Base-by-base conservation (phyloP, 306 rosid species). In the Cucumis cinereus region DNA sequence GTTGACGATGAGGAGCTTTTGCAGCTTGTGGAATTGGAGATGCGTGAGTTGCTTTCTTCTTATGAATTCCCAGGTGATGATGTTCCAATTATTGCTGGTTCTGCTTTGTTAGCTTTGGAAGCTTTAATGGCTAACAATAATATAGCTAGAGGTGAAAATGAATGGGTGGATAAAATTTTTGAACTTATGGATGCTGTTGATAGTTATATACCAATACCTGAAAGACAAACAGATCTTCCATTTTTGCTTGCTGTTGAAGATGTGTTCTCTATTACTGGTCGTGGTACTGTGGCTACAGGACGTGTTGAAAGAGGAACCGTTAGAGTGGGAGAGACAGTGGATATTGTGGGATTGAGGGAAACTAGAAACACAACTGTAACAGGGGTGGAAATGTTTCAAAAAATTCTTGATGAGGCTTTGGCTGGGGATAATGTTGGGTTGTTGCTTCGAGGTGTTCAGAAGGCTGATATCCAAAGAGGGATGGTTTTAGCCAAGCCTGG, bases 401-500 rank as follows among this genome's bases (percentile, higher is more conserved):
- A 91, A 74, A 88, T 89, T 83, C 87, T 91, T 16, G 97, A 91
- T 33, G 95, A 89, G 17, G 97, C 95, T 6, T 11, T 88, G 91
- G 97, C 97, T 54, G 97, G 97, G 19, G 97, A 91, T 64, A 91
- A 91, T 76, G 97, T 91, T 40, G 97, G 97, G 13, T 74, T 91
- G 89, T 79, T 91, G 86, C 90, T 91, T 79, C 88, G 97, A 77
- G 97, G 97, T 71, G 40, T 91, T 62, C 97, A 91, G 86, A 91
- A 91, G 87, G 77, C 26, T 76, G 95, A 91, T 79, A 91, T 91
- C 9, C 95, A 91, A 84, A 88, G 97, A 89, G 97, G 97, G 82
- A 91, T 91, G 97, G 97, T 91, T 67, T 80, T 91, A 86, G 72
- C 97, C 38, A 89, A 91, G 91, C 97, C 97, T 0, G 97, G 95